Conservation (phyloP, 257 asterid species). For the Salvia splendens region DNA sequence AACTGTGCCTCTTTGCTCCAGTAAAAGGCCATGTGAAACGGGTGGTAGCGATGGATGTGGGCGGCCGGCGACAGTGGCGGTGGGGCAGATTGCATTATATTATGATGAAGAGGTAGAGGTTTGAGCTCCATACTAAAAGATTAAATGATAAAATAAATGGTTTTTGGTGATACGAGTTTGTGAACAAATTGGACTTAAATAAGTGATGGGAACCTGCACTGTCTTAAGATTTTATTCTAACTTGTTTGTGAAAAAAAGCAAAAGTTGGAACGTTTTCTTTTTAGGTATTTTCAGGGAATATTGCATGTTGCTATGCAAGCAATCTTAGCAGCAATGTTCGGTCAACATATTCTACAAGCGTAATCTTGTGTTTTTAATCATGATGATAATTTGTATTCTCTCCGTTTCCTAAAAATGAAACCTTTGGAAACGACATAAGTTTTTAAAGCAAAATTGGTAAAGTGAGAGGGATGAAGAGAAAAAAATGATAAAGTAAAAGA, state of each 20-base stretch:
- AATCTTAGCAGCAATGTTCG: conserved; percentile 23
- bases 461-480: too few relatives aligned
- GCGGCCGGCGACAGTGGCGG: conserved; percentile 33
- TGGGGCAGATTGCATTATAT: conserved; percentile 28
- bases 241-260: conserved; percentile 41
- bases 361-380: too few relatives aligned
- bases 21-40: conserved; percentile 41
- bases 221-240: conserved; percentile 36
- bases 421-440: too few relatives aligned
- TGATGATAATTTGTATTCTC: too few relatives aligned
- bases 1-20: conserved; percentile 53
- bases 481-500: too few relatives aligned
- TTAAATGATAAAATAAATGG: background rate
- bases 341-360: too few relatives aligned
- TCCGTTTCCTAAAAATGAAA: too few relatives aligned
- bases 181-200: conserved; percentile 27
- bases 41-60: conserved; percentile 37
- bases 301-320: conserved; percentile 40
- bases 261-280: conserved; percentile 21
- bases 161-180: conserved; percentile 15
- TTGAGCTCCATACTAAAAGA: conserved; percentile 28
- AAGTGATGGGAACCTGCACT: conserved; percentile 25
- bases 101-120: conserved; percentile 34
- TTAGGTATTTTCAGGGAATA: conserved; percentile 26
- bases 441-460: too few relatives aligned